Conservation (phyloP, 1,284 basidiomycete species). For the Rhizoctonia solani region DNA sequence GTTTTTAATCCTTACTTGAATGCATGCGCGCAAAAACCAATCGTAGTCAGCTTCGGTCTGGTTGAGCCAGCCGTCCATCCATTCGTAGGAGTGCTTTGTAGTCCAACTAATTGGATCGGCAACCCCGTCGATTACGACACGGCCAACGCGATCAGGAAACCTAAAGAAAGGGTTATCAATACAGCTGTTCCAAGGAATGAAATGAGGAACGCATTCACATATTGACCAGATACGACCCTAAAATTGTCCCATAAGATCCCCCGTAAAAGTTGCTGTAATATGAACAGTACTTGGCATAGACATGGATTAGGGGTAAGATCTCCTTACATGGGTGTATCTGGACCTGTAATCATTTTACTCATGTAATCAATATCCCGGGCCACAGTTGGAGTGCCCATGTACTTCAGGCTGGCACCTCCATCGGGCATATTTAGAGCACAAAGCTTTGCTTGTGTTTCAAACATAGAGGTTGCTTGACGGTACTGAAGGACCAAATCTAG, state of each 20-base stretch:
- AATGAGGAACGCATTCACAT: constrained; percentile 38
- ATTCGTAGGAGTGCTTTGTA: constrained; percentile 12
- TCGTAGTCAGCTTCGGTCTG: constrained; percentile 47
- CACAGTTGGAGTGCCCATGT: constrained; percentile 53
- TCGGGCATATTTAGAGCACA: constrained; percentile 47
- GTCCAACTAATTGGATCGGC: constrained; percentile 37
- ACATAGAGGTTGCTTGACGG: constrained; percentile 47
- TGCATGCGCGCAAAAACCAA: constrained; percentile 47
- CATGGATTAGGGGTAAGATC: no score
- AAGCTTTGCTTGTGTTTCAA: constrained; percentile 47
- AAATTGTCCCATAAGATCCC: constrained; percentile 40
- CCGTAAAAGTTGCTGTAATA: constrained; percentile 40
- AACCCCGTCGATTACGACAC: constrained; percentile 41
- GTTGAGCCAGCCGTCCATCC: constrained; percentile 41
- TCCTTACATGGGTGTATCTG: constrained; percentile 50
- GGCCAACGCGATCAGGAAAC: constrained; percentile 39
- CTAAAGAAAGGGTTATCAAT: constrained; percentile 23
- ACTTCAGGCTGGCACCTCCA: constrained; percentile 47
- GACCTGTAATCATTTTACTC: constrained; percentile 48
- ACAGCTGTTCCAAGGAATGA: background rate
- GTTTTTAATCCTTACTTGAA: constrained; percentile 41
- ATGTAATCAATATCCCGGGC: constrained; percentile 54
- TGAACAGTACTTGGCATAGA: no score
- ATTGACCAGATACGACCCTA: constrained; percentile 44
- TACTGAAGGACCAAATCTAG: constrained; percentile 47